Evolutionary conservation across 495 filamentous ascomycete genomes (phyloP), one percentile per base, ranked within the genome.

Genomic region (Penicillium parvum): DNA sequence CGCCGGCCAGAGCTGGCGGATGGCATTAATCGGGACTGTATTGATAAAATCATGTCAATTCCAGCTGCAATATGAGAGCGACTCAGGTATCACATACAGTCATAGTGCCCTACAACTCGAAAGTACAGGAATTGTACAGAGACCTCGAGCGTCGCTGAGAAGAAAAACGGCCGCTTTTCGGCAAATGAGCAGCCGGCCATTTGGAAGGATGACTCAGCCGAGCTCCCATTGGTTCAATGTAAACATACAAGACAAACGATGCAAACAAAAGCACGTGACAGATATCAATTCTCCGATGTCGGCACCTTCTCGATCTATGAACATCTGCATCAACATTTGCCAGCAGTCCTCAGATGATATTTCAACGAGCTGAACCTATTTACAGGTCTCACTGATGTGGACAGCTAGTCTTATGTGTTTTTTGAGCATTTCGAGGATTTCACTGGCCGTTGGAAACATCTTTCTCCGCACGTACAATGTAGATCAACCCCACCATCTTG

Each of bases 21-120:
- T 10, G 53, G 49, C 52, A 61, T 53, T 33, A 64, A 56, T 57
- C 63, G 55, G 22, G 60, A 64, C 63, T 64, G 40, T 34, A 60
- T 57, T 18, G 22, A 17, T 5, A 17, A 32, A 17, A 20, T 15
- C 5, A 37, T 10, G 16, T 34, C 14, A 25, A 10, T 18, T 30
- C n/a, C 15, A 6, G 16, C n/a, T n/a, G n/a, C n/a, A n/a, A n/a
- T n/a, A n/a, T n/a, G n/a, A 15, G n/a, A 14, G n/a, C 18, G 12
- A 1, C 4, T 25, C 5, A 1, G 17, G 55, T 55, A 54, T 58
- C 1, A 26, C 56, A 14, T 50, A 60, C 52, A 46, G 56, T 53
- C 56, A 60, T 60, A 28, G 15, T 52, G 48, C 35, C 45, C 42
- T 41, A 43, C 40, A 28, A 27, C 28, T 42, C 22, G n/a, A n/a